Percentiles rank a stretch among this genome's conserved stretches.
Conservation (phyloP, 2,329 filamentous ascomycete species). For the Phyllosticta citrichinensis region DNA sequence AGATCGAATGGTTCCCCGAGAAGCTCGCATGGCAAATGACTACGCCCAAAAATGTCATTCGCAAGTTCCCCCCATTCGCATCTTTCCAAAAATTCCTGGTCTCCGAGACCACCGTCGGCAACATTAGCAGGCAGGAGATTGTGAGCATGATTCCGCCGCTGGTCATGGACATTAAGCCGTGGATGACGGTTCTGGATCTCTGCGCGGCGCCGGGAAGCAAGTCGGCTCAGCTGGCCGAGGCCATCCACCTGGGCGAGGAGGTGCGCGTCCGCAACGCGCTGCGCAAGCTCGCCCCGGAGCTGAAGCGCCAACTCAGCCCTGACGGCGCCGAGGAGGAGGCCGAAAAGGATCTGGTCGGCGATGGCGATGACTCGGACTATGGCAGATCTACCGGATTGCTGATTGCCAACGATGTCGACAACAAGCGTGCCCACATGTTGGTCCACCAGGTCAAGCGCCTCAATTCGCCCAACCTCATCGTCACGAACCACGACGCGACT, state of each 20-base stretch:
- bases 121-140: conserved; percentile 94
- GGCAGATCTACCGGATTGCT: conserved; percentile 84
- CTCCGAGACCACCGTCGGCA: conserved; percentile 91
- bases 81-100: conserved; percentile 97
- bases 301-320: conserved; percentile 46
- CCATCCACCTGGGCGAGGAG: conserved; percentile 89
- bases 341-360: conserved; percentile 18
- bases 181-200: conserved; percentile 89
- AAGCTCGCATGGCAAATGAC: conserved; percentile 96
- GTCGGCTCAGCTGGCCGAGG: conserved; percentile 87
- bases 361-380: conserved; percentile 51
- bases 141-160: conserved; percentile 98
- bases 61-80: conserved; percentile 87
- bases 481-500: conserved; percentile 96
- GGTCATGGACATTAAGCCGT: conserved; percentile 79
- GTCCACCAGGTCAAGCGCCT: conserved; percentile 96
- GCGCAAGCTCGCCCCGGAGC: conserved; percentile 51
- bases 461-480: conserved; percentile 90
- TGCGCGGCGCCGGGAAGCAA: conserved; percentile 97
- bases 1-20: conserved; percentile 89
- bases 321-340: conserved; percentile 24
- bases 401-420: conserved; percentile 93
- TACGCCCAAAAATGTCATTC: conserved; percentile 89
- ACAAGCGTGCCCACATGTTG: conserved; percentile 93
- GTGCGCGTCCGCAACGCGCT: conserved; percentile 66